Conservation (phyloP, 2,329 filamentous ascomycete species). For the Zelopaecilomyces penicillatus region DNA sequence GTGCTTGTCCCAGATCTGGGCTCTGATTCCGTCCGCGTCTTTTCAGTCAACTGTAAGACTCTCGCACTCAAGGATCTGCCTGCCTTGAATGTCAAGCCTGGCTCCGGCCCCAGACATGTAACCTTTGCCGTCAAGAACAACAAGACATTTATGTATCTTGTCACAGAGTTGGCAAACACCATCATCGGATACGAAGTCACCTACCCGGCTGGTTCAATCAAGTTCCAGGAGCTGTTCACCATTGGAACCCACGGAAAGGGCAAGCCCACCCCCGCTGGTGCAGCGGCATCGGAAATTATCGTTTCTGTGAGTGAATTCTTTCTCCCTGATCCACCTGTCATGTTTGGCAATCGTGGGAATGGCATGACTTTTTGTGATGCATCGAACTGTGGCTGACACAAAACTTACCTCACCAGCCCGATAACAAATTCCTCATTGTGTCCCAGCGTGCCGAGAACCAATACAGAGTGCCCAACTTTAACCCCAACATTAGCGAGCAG, state of each 20-base stretch:
- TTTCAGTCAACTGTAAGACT: conserved; percentile 37
- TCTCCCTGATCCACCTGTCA: background rate
- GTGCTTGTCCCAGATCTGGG: conserved; percentile 59
- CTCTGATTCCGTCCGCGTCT: conserved; percentile 52
- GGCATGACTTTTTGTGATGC: no score
- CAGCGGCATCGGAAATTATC: conserved; percentile 46
- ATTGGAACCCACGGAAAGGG: conserved; percentile 40
- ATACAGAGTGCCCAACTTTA: conserved; percentile 39
- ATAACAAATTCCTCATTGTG: conserved; percentile 54
- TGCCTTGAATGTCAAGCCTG: conserved; percentile 36
- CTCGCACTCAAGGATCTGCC: conserved; percentile 30
- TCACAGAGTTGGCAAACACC: conserved; percentile 52
- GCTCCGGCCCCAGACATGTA: conserved; percentile 57
- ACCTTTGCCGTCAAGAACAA: conserved; percentile 41
- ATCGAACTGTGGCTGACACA: no score
- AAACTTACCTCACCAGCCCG: conserved; percentile 36
- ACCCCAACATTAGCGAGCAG: conserved; percentile 31
- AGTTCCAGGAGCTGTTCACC: conserved; percentile 38
- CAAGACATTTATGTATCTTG: conserved; percentile 49
- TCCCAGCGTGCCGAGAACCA: conserved; percentile 58
- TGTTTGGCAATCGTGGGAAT: no score
- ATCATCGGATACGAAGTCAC: conserved; percentile 48
- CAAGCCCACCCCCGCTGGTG: conserved; percentile 29
- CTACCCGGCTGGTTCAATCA: conserved; percentile 37
- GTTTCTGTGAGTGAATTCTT: conserved; percentile 53